Base-by-base conservation (phyloP, 495 filamentous ascomycete species). In the Elaphomyces granulatus region DNA sequence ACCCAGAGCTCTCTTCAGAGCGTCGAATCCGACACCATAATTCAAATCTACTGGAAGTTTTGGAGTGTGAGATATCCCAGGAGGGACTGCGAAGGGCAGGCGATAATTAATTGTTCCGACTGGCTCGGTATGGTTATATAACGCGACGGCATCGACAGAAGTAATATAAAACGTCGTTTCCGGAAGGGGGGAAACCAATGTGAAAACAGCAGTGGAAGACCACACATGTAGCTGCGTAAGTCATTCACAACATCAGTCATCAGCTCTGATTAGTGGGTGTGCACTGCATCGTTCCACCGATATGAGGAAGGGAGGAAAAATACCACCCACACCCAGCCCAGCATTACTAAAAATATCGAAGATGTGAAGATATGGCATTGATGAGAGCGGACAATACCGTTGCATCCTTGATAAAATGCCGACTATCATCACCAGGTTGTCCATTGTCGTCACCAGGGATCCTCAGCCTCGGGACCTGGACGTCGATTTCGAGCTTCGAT, bases 201-300 rank as follows among this genome's bases (percentile, higher is more conserved):
- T 78, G 64, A 98, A 94, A 3, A 80, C 73, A 18, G 86, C 88
- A 0, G 83, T 88, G 8, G 83, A 90, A 19, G 83, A 83, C 46
- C 85, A 71, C 45, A 98, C 49, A 59, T 94, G 85, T 51, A 84
- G 70, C 72, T 75, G 37, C 18, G 18, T 10, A 46, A 38, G 50
- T 50, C 23, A 12, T 28, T 12, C 23, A 28, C 23, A 28, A n/a
- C 12, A 28, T 28, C 23, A 28, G 23, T 12, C 12, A 28, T 28
- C 12, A 12, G 6, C 12, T 28, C 23, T 28, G 6, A n/a, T n/a
- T n/a, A n/a, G n/a, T n/a, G n/a, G n/a, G n/a, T n/a, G n/a, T n/a
- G n/a, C n/a, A n/a, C n/a, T n/a, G n/a, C n/a, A n/a, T n/a, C n/a
- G n/a, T n/a, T n/a, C n/a, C n/a, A n/a, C n/a, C n/a, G n/a, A n/a